Evolutionary conservation across 164 flowering plant genomes (phyloP), one percentile per base, ranked within the genome.

Genomic region (Liquidambar formosana): DNA sequence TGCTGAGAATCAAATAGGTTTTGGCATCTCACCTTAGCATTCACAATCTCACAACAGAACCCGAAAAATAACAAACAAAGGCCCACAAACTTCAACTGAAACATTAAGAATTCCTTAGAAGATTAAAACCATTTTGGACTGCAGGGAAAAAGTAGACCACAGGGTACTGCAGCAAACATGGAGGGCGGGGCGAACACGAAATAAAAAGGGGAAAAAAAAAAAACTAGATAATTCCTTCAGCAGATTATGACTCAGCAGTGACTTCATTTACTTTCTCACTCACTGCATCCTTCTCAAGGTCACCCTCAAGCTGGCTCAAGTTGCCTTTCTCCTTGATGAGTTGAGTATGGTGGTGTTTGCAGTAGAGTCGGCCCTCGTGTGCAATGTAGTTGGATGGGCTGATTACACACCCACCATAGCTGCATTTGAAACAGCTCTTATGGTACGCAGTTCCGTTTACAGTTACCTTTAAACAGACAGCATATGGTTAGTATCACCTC

Each of bases 291-390:
- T 78, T 84, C 49, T 76, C 81, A 56, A 64, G 54, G 45, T 82
- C 92, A 11, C 83, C 86, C 72, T 91, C 94, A 18, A 91, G 93
- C 79, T 89, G 91, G 82, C 96, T 91, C 57, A 87, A 75, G 79
- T 93, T 93, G 22, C 98, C 98, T 65, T 93, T 93, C 79, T 93
- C 96, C 82, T 82, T 90, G 80, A 91, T 82, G 53, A 93, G 97
- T 74, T 93, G 98, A 68, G 71, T 75, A 65, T 93, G 97, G 79
- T 91, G 98, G 78, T 93, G 97, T 73, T 80, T 89, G 86, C 96
- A 90, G 83, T 90, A 91, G 56, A 93, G 90, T 19, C 80, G 81
- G 15, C 86, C 88, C 66, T 90, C 90, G n/a, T 90, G 94, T 44
- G 92, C 92, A 49, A 88, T 83, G 74, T 89, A 92, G 83, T 84